These are phyloP conservation scores for Chrysoporthe puriensis DNA, from an alignment of 2,329 filamentous ascomycete genomes.

Conservation along the genomic window DNA sequence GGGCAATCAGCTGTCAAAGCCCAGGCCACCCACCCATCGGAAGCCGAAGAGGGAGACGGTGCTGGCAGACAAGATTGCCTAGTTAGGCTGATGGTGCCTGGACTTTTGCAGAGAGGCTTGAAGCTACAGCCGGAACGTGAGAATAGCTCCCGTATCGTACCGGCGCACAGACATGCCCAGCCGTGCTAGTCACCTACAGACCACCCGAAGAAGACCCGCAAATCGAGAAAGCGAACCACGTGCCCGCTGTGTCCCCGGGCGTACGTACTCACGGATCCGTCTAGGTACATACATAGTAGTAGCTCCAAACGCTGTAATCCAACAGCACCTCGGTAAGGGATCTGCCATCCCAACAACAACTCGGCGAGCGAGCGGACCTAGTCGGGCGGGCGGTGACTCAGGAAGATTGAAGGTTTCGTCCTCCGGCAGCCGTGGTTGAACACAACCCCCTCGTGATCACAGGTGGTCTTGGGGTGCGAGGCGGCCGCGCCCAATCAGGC, in stretches of 20 bases:
- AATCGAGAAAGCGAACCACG: not conserved
- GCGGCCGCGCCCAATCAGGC: conserved; percentile 3
- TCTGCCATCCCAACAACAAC: not conserved
- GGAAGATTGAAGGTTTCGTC: not conserved
- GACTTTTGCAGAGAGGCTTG: not conserved
- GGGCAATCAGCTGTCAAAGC: not conserved
- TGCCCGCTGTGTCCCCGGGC: not conserved
- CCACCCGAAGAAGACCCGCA: not conserved
- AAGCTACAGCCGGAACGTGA: not conserved
- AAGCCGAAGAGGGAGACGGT: not conserved
- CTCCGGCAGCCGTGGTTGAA: not conserved
- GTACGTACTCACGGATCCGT: not conserved
- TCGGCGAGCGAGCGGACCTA: conserved; percentile 1
- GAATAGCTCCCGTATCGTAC: not conserved
- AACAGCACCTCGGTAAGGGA: too few species aligned
- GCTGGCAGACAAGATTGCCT: not conserved
- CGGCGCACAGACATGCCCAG: not conserved
- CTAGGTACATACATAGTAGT: not conserved
- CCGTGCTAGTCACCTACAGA: not conserved
- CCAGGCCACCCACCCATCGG: not conserved
- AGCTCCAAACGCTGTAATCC: not conserved
- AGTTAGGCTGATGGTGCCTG: conserved; percentile 1
- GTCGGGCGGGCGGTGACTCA: conserved; percentile 7
- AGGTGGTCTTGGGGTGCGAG: conserved; percentile 9
- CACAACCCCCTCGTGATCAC: conserved; percentile 8